Evolutionary conservation across 2,329 filamentous ascomycete species (phyloP).

Genomic region (Monosporascus sp.): DNA sequence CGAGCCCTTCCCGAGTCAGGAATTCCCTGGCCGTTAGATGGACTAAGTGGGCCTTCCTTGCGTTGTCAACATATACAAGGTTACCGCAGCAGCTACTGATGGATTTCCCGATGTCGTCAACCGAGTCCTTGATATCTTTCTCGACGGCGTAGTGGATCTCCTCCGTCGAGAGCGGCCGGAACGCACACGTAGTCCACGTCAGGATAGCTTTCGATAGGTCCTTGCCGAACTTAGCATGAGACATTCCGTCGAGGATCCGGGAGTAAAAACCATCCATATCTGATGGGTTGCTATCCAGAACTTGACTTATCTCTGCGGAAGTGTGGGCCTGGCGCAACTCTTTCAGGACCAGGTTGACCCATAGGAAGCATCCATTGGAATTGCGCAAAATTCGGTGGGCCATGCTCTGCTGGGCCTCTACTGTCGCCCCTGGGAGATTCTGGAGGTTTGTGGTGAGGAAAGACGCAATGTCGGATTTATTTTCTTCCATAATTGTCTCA

Average conservation of each 20-base stretch:
- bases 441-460: constrained; percentile 18
- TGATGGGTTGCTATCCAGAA: constrained; percentile 18
- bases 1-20: constrained; percentile 7
- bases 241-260: constrained; percentile 21
- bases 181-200: constrained; percentile 20
- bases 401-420: constrained; percentile 7
- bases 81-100: constrained; percentile 21
- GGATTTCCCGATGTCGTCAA: constrained; percentile 16
- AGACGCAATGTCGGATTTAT: constrained; percentile 16
- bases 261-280: constrained; percentile 24
- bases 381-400: constrained; percentile 16
- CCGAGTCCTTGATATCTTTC: constrained; percentile 20
- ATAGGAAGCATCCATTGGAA: constrained; percentile 25
- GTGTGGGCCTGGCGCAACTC: constrained; percentile 22
- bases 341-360: constrained; percentile 20
- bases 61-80: constrained; percentile 21
- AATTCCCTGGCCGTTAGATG: constrained; percentile 25
- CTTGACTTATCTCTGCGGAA: constrained; percentile 14
- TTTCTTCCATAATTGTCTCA: constrained; percentile 17
- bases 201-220: constrained; percentile 19
- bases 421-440: constrained; percentile 12
- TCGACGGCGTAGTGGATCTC: constrained; percentile 21
- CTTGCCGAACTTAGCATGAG: constrained; percentile 16
- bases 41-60: constrained; percentile 18
- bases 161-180: constrained; percentile 16